Evolutionary conservation across 2,329 filamentous ascomycete genomes (phyloP).

Genomic region (Aspergillus hortae): DNA sequence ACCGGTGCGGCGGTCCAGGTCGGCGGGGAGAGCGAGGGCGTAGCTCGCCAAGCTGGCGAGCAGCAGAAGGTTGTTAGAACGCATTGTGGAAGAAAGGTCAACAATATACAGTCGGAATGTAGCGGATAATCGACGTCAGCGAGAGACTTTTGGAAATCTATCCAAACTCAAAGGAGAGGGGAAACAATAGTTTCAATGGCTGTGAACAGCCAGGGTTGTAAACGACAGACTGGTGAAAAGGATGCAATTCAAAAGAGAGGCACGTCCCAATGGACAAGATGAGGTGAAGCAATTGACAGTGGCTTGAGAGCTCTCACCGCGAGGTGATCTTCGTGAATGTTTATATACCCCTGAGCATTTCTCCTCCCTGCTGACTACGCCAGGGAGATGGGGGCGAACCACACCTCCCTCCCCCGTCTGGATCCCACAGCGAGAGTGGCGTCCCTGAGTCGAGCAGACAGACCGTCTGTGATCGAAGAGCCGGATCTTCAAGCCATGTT

Average conservation of each 20-base stretch:
- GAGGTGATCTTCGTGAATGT: constrained; percentile 23
- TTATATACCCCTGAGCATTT: constrained; percentile 34
- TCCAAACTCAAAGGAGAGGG: constrained; percentile 12
- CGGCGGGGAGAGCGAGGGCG: constrained; percentile 29
- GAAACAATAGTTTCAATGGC: constrained; percentile 15
- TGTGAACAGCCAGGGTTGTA: constrained; percentile 21
- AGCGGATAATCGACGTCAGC: constrained; percentile 6
- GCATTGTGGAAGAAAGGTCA: constrained; percentile 18
- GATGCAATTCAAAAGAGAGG: constrained; percentile 18
- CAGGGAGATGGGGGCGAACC: constrained; percentile 10
- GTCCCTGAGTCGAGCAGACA: constrained; percentile 7
- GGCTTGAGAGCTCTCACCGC: constrained; percentile 14
- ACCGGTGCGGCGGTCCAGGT: constrained; percentile 24
- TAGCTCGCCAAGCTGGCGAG: constrained; percentile 33
- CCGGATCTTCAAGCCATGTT: constrained; percentile 20
- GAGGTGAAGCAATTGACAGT: constrained; percentile 22
- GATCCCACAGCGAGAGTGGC: constrained; percentile 4
- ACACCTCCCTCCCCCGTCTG: constrained; percentile 8
- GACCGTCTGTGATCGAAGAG: constrained; percentile 15
- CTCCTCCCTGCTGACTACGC: constrained; percentile 9
- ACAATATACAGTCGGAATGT: constrained; percentile 13
- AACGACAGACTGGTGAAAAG: constrained; percentile 32
- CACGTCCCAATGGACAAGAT: constrained; percentile 14
- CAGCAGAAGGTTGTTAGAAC: constrained; percentile 25
- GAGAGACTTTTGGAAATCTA: constrained; percentile 15